Evolutionary conservation across 2,329 filamentous ascomycete genomes (phyloP), one percentile per base, ranked within the genome.

Genomic region (Didymosphaeria variabile): DNA sequence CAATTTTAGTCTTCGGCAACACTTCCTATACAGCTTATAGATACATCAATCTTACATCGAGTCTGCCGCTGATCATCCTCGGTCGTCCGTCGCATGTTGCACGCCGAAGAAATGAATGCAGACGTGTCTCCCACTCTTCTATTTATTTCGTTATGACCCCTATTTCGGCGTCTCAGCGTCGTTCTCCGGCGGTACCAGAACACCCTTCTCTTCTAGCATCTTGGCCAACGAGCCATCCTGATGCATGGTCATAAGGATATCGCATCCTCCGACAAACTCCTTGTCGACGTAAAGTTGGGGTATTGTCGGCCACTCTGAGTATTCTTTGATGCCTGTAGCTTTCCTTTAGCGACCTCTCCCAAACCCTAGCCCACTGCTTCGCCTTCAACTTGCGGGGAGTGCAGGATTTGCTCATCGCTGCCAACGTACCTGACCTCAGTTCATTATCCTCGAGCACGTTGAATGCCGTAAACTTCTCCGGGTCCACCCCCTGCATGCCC

Each of bases 291-390:
- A 99, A 19, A 99, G 86, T 80, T 99, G 95, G 7, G 95, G 95
- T 77, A 99, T 98, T 21, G 95, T 99, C 15, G 95, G 95, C 95
- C 95, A 99, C 77, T 98, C 95, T 1, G 94, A 97, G 84, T 95
- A 99, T 81, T 99, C 94, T 83, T 99, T 99, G 83, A 99, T 97
- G 55, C 95, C 94, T 94, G 67, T 47, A 54, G 19, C 29, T 21
- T 49, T 52, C 17, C 31, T 66, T 53, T 34, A 56, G 31, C 44
- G 29, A 26, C 15, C 34, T n/a, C 51, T 26, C 5, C n/a, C 5
- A 23, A 5, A 12, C 5, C 7, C n/a, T 13, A 13, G n/a, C 17
- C 26, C 31, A 17, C 34, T 17, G 31, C 21, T 26, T 49, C 49
- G 50, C 29, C 49, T 29, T 38, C 31, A 17, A 36, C 7, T 23